Evolutionary conservation across 495 filamentous ascomycete genomes (phyloP).

Genomic region (Penicillium soppii): DNA sequence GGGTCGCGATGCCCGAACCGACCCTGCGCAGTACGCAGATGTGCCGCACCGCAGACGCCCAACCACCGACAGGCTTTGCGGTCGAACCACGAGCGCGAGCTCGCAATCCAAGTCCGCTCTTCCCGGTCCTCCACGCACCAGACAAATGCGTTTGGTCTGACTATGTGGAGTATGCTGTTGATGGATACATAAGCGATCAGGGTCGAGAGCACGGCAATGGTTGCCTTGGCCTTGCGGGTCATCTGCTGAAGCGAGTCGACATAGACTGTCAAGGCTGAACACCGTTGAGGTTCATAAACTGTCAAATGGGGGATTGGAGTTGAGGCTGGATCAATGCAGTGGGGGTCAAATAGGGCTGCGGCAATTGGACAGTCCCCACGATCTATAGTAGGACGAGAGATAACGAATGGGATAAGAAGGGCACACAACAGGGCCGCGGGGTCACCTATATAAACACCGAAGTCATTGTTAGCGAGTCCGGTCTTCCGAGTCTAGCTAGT

Average conservation of each 20-base stretch:
- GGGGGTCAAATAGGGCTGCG: slow-evolving; percentile 7
- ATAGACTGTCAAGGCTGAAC: slow-evolving; percentile 19
- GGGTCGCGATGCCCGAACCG: slow-evolving; percentile 34
- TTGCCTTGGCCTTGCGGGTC: slow-evolving; percentile 37
- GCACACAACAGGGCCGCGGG: slow-evolving; percentile 14
- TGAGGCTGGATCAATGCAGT: slow-evolving; percentile 23
- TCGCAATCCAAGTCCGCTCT: slow-evolving; percentile 69
- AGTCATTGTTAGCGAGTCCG: slow-evolving; percentile 18
- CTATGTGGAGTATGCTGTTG: slow-evolving; percentile 37
- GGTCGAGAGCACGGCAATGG: slow-evolving; percentile 40
- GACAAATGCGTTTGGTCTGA: slow-evolving; percentile 33
- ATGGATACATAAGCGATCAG: slow-evolving; percentile 49
- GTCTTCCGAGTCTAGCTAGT: slow-evolving; percentile 26
- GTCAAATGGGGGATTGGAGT: slow-evolving; percentile 8
- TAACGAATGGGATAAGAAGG: slow-evolving; percentile 14
- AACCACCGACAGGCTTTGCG: slow-evolving; percentile 73
- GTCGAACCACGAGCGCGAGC: slow-evolving; percentile 69
- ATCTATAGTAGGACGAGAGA: slow-evolving; percentile 18
- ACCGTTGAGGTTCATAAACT: slow-evolving; percentile 15
- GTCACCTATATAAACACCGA: slow-evolving; percentile 17
- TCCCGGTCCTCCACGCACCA: slow-evolving; percentile 52
- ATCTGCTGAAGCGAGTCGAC: slow-evolving; percentile 38
- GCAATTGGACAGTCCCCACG: slow-evolving; percentile 15
- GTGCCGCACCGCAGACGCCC: slow-evolving; percentile 65
- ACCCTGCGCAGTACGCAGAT: slow-evolving; percentile 37